Evolutionary conservation across 129 eudicot genomes (phyloP).

Genomic region (Tagetes erecta): DNA sequence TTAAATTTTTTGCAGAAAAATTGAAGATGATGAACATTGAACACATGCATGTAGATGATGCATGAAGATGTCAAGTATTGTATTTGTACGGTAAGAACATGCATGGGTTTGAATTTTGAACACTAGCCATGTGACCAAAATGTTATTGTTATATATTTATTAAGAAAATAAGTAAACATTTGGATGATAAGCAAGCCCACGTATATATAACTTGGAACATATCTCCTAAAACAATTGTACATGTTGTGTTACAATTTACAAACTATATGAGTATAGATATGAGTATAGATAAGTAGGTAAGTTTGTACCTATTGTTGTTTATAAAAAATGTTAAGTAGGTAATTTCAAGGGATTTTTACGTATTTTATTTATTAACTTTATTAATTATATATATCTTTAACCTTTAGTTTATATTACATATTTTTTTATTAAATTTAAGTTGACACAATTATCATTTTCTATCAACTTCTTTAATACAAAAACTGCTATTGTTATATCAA

Average conservation of each 20-base stretch:
- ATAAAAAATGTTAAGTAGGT: no score
- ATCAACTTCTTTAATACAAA: no score
- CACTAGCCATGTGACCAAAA: slow-evolving; percentile 26
- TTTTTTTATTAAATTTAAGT: no score
- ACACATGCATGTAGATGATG: slow-evolving; percentile 24
- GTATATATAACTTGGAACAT: slow-evolving; percentile 11
- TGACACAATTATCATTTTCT: no score
- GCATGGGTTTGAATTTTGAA: slow-evolving; percentile 27
- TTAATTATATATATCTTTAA: no score
- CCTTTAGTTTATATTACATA: no score
- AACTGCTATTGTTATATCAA: no score
- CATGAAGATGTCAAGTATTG: slow-evolving; percentile 21
- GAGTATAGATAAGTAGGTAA: neutral
- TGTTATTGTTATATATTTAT: no score
- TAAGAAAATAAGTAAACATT: no score
- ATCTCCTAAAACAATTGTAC: neutral
- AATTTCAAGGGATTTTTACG: no score
- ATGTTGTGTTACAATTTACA: neutral
- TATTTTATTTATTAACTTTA: no score
- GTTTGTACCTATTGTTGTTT: no score
- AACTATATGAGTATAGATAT: neutral
- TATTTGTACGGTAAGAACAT: slow-evolving; percentile 34
- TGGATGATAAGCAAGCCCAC: slow-evolving; percentile 18
- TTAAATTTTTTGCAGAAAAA: slow-evolving; percentile 32
- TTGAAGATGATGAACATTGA: neutral